Evolutionary conservation across 1,139 yeast species (phyloP).

Genomic region (Pichia sp.): DNA sequence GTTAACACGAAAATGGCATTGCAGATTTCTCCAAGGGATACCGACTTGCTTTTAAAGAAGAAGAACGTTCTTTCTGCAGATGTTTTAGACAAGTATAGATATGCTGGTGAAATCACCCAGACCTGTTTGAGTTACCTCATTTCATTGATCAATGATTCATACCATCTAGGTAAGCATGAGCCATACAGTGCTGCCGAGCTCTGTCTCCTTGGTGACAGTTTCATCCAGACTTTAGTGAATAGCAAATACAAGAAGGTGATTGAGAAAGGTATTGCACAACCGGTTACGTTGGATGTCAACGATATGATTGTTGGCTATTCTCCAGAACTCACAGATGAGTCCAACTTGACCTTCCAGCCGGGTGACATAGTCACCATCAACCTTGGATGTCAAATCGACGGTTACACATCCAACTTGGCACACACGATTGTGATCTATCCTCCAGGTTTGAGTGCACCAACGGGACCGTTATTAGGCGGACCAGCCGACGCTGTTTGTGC

Average conservation of each 20-base stretch:
- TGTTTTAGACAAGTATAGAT: conserved; percentile 74
- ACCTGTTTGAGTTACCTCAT: conserved; percentile 68
- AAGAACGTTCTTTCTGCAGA: conserved; percentile 62
- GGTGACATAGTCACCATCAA: conserved; percentile 86
- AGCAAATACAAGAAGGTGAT: conserved; percentile 55
- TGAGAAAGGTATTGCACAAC: conserved; percentile 86
- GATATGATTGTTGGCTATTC: conserved; percentile 75
- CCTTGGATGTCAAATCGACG: conserved; percentile 90
- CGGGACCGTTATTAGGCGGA: conserved; percentile 76
- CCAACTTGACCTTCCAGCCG: conserved; percentile 49
- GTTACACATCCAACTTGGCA: conserved; percentile 80
- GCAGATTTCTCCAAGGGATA: conserved; percentile 41
- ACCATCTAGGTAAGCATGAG: conserved; percentile 50
- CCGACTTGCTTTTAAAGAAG: conserved; percentile 67
- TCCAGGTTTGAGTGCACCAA: conserved; percentile 46
- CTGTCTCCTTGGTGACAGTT: conserved; percentile 77
- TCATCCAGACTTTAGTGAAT: conserved; percentile 52
- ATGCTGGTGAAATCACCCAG: conserved; percentile 90
- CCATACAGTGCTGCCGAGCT: conserved; percentile 65
- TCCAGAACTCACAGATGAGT: conserved; percentile 65
- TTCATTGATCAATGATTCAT: conserved; percentile 64
- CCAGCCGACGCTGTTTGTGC: conserved; percentile 91
- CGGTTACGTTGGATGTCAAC: conserved; percentile 84
- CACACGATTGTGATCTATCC: conserved; percentile 86
- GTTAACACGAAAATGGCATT: conserved; percentile 24